These are phyloP conservation scores for Cordyceps cicadae DNA, from an alignment of 2,329 filamentous ascomycete species.

Conservation along the genomic window DNA sequence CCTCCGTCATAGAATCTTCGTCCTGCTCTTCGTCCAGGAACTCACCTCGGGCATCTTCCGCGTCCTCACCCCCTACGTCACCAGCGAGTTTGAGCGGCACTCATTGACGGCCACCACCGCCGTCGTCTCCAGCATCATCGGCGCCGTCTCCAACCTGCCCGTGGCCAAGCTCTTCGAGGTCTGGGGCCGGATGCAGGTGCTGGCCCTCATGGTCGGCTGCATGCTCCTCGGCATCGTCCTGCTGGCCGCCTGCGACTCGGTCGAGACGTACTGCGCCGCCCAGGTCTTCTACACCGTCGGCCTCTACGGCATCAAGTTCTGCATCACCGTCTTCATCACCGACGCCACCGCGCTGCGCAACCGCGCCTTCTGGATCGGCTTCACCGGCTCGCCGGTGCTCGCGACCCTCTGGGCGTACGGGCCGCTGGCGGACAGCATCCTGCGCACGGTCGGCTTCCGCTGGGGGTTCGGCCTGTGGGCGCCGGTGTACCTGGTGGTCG, in stretches of 20 bases:
- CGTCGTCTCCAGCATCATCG: slow-evolving; percentile 47
- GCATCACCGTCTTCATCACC: slow-evolving; percentile 51
- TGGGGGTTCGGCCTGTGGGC: slow-evolving; percentile 62
- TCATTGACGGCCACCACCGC: slow-evolving; percentile 44
- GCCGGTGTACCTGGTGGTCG: slow-evolving; percentile 53
- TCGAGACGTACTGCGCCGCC: slow-evolving; percentile 54
- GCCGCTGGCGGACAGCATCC: slow-evolving; percentile 44
- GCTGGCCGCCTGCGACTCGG: slow-evolving; percentile 55
- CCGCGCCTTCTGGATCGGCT: slow-evolving; percentile 54
- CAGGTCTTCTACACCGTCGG: slow-evolving; percentile 61
- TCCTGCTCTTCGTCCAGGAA: slow-evolving; percentile 30
- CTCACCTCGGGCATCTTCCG: slow-evolving; percentile 29
- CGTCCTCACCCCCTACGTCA: slow-evolving; percentile 39
- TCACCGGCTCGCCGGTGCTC: slow-evolving; percentile 59
- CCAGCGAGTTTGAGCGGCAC: slow-evolving; percentile 41
- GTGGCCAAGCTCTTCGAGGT: slow-evolving; percentile 60
- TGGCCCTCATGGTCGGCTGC: slow-evolving; percentile 43
- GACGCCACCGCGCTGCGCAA: slow-evolving; percentile 60
- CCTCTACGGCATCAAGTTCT: slow-evolving; percentile 30
- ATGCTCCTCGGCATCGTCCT: slow-evolving; percentile 49
- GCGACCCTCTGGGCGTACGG: slow-evolving; percentile 56
- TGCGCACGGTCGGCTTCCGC: slow-evolving; percentile 46
- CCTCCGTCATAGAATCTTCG: slow-evolving; percentile 25
- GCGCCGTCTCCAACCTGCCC: slow-evolving; percentile 54
- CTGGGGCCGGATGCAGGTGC: slow-evolving; percentile 58